These are phyloP conservation scores for sunflower (Helianthus annuus) DNA, from an alignment of 129 eudicot genomes.

Conservation along the genomic window HanXRQr2.0-SUNRISE NC_035440.2:16424547-16425046, in stretches of 20 bases:
- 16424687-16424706: background rate
- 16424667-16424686: background rate
- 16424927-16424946: slow-evolving; percentile 14
- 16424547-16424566: background rate
- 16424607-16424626: background rate
- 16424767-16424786: background rate
- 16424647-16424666: background rate
- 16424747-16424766: background rate
- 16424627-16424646: background rate
- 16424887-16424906: background rate
- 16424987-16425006: background rate
- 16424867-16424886: slow-evolving; percentile 21
- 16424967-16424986: background rate
- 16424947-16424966: background rate
- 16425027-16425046: background rate
- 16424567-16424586: background rate
- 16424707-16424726: slow-evolving; percentile 7
- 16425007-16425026: background rate
- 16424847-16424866: background rate
- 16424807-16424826: background rate
- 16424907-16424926: slow-evolving; percentile 6
- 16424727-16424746: background rate
- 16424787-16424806: background rate
- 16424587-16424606: slow-evolving; percentile 17
- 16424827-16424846: background rate